Conservation (phyloP, 1,284 basidiomycete species). For the Ustilago shanxiensis region DNA sequence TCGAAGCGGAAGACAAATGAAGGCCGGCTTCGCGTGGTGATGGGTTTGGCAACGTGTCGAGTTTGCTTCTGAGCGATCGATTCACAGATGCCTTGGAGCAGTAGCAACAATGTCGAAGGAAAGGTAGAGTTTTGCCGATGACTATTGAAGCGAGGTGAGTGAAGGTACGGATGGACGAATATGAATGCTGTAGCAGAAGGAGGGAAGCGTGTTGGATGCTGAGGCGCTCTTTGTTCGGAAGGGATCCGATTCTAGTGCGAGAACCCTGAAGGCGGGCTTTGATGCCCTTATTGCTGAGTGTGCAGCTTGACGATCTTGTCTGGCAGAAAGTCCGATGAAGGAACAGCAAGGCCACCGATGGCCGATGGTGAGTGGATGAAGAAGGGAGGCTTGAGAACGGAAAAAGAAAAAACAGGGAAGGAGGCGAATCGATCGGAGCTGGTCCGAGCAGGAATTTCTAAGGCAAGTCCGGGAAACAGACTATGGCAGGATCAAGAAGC, state of each 20-base stretch:
- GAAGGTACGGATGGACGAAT: background rate
- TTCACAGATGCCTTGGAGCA: background rate
- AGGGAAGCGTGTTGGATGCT: background rate
- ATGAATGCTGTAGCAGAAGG: background rate
- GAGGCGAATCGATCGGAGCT: constrained; percentile 1
- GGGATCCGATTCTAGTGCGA: background rate
- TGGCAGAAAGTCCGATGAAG: background rate
- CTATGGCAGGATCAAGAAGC: background rate
- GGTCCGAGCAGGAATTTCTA: background rate
- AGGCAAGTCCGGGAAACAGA: background rate
- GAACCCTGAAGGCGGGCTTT: background rate
- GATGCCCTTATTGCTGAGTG: background rate
- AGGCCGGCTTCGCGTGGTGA: constrained; percentile 4
- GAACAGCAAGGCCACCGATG: too few species aligned
- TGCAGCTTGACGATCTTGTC: background rate
- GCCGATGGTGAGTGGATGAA: too few species aligned
- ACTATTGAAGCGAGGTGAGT: background rate
- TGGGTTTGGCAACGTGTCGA: constrained; percentile 1
- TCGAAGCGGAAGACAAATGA: constrained; percentile 26
- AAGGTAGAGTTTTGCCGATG: background rate
- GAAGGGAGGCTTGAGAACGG: too few species aligned
- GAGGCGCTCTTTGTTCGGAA: background rate
- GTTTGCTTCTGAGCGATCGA: background rate
- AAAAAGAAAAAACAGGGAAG: background rate
- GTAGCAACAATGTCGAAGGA: too few species aligned